phyloP scores from a whole-genome alignment of 768 basidiomycete genomes.

The Xerocomus potaroensis region DNA sequence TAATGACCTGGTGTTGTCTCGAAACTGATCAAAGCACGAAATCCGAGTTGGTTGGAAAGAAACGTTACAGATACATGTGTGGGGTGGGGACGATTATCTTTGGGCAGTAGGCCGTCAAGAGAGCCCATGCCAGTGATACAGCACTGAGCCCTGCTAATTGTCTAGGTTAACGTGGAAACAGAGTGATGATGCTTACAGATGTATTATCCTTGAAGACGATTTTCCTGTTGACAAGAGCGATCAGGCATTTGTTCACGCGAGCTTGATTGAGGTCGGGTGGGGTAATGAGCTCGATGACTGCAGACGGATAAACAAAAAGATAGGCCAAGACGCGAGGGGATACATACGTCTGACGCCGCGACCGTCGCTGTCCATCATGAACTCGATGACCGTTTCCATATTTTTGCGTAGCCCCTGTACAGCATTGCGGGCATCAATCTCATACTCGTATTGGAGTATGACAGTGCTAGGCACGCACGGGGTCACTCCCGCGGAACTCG shows the following conservation, averaged over 20 bases:
- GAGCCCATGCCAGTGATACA: slow-evolving; percentile 68
- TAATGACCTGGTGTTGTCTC: too few relatives aligned
- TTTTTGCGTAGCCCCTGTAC: slow-evolving; percentile 64
- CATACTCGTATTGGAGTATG: neutral
- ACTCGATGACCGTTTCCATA: slow-evolving; percentile 78
- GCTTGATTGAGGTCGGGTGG: slow-evolving; percentile 86
- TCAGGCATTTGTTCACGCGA: slow-evolving; percentile 88
- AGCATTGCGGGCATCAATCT: neutral
- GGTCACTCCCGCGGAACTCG: slow-evolving; percentile 87
- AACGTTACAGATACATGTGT: too few relatives aligned
- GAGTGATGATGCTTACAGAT: slow-evolving; percentile 38
- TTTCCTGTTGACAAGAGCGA: slow-evolving; percentile 85
- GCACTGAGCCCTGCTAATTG: slow-evolving; percentile 49
- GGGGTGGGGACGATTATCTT: too few relatives aligned
- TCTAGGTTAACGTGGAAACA: neutral
- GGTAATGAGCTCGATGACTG: slow-evolving; percentile 73
- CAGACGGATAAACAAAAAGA: slow-evolving; percentile 1
- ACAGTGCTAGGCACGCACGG: slow-evolving; percentile 45
- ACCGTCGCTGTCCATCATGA: slow-evolving; percentile 59
- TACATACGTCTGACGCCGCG: slow-evolving; percentile 55
- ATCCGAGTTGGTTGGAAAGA: too few relatives aligned
- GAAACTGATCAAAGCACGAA: too few relatives aligned
- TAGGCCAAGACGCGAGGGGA: slow-evolving; percentile 24
- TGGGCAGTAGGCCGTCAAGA: slow-evolving; percentile 25
- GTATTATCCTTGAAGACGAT: slow-evolving; percentile 72